Base-by-base conservation (phyloP, 2,329 filamentous ascomycete genomes). In the Herpotrichia juniperi region DNA sequence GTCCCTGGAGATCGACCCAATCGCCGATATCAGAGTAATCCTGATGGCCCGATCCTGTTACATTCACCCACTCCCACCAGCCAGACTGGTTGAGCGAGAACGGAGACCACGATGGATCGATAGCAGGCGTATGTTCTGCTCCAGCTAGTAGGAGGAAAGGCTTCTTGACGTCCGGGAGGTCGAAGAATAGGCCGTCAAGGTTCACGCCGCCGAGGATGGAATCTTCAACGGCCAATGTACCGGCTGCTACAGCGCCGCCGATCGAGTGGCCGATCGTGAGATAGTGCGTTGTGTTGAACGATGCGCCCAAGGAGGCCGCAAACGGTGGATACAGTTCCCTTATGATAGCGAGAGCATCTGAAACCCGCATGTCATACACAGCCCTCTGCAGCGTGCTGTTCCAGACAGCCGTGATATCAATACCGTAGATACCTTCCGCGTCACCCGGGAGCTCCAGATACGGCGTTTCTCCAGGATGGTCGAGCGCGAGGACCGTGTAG, bases 1-100 rank as follows among this genome's bases (percentile, higher is more conserved):
- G 22, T 12, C 57, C 62, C 24, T 59, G 48, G 9, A 64, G 37
- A 46, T 69, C 64, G 1, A 66, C 57, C 61, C 64, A 63, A 11
- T 57, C 37, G 17, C 52, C 49, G 12, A 69, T 16, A 51, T 69
- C 66, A 11, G 56, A 51, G 31, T 59, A 66, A 22, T 66, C 59
- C 14, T 59, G 53, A 46, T 69, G 66, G 14, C 21, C 28, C 0
- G 53, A 49, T 1, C 63, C 59, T 0, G 43, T 54, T 14, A 67
- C 48, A 16, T 56, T 61, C 16, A 64, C 26, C 56, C 57, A 63
- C 16, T 59, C 48, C 35, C 53, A 58, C 64, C 63, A 67, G 8
- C 62, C 63, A 11, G 55, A 51, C 47, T 66, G 61, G 21, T 57
- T 59, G 1, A 35, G 28, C 3, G 54, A 54, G 19, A 69, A 69